A percentile compares a stretch with the other conserved stretches of the same genome.
These are phyloP conservation scores for Persicaria maculosa DNA, from an alignment of 148 eudicot species.

Conservation along the genomic window DNA sequence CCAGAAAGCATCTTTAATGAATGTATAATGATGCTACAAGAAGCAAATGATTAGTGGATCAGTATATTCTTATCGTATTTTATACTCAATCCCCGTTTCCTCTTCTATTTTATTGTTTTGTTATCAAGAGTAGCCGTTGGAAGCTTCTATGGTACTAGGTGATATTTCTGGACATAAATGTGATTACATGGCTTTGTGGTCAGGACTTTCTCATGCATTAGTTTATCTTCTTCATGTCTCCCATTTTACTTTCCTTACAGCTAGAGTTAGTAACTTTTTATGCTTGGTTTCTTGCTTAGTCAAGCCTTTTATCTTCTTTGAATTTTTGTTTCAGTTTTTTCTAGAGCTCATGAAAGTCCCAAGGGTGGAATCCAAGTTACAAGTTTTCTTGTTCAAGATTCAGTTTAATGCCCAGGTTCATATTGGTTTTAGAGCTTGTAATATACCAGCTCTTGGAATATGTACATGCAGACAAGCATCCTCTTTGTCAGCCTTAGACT, in stretches of 20 bases:
- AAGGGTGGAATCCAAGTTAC: constrained; percentile 80
- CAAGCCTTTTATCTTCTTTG: not conserved
- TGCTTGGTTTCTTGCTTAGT: not conserved
- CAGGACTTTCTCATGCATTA: not conserved
- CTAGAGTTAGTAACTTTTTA: not conserved
- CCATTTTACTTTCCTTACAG: not conserved
- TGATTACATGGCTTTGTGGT: not conserved
- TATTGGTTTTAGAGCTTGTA: constrained; percentile 3
- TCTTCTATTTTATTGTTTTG: not conserved
- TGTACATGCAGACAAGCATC: not conserved
- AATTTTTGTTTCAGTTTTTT: constrained; percentile 47
- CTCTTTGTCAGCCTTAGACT: not conserved
- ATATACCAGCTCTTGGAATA: not conserved
- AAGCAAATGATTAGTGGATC: no score
- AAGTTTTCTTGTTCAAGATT: constrained; percentile 88
- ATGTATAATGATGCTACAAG: no score
- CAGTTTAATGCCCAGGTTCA: constrained; percentile 77
- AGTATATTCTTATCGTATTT: not conserved
- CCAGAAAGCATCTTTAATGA: no score
- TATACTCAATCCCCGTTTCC: not conserved
- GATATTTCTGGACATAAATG: not conserved
- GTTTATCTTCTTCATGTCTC: not conserved
- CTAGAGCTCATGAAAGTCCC: constrained; percentile 97
- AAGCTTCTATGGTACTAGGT: not conserved
- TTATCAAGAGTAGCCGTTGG: not conserved